A percentile compares a stretch with the other conserved stretches of the same genome.
Conservation (phyloP, 78 protist genomes). For the Cavenderia fasciculata region DNA sequence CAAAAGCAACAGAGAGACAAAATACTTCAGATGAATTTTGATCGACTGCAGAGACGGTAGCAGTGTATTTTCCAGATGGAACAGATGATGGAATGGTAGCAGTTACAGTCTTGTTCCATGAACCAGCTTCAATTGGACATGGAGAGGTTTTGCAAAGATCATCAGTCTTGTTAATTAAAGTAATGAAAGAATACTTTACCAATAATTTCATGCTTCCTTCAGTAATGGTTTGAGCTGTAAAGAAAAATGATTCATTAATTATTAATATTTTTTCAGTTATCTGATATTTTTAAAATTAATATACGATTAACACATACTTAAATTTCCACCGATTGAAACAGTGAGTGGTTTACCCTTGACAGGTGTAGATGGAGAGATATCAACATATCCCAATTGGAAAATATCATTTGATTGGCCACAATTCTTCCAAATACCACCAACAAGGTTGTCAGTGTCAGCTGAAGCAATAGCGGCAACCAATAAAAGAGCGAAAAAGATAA, state of each 20-base stretch:
- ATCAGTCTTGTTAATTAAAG: conserved; percentile 10
- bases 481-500: no score
- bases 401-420: conserved; percentile 2
- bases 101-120: background rate
- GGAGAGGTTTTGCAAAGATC: conserved; percentile 2
- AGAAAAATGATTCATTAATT: no score
- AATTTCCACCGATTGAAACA: conserved; percentile 4
- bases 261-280: no score
- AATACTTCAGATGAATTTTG: background rate
- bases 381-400: background rate
- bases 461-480: background rate
- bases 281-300: no score
- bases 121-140: conserved; percentile 38
- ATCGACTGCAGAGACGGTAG: conserved; percentile 11
- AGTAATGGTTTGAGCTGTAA: conserved; percentile 2
- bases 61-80: conserved; percentile 14
- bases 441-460: no score
- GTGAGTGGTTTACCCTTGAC: conserved; percentile 15
- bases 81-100: conserved; percentile 9
- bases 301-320: no score
- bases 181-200: conserved; percentile 16
- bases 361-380: conserved; percentile 42
- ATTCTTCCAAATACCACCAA: conserved; percentile 13
- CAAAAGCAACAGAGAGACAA: conserved; percentile 13
- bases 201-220: background rate